phyloP scores from a whole-genome alignment of 495 filamentous ascomycete genomes.

The Lasiosphaeria miniovina region DNA sequence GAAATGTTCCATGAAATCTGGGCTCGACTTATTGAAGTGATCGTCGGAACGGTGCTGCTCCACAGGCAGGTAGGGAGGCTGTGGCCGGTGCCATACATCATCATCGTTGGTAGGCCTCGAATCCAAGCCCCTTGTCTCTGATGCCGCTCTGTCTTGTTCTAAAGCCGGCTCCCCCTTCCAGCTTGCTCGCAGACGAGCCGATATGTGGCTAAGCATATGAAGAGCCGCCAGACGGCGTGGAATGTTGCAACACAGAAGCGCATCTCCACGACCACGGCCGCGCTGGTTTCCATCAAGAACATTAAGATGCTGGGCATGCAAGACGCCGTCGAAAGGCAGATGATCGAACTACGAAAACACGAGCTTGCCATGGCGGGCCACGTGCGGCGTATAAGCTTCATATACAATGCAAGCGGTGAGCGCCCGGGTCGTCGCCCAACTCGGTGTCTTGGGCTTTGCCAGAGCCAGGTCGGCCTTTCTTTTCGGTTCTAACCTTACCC shows the following conservation, averaged over 20 bases:
- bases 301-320: conserved; percentile 63
- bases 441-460: too few species aligned
- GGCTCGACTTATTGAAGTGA: conserved; percentile 57
- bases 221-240: conserved; percentile 48
- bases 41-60: conserved; percentile 57
- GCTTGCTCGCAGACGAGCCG: conserved; percentile 42
- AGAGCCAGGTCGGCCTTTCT: background rate
- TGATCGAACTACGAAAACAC: conserved; percentile 51
- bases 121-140: background rate
- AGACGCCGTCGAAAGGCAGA: conserved; percentile 32
- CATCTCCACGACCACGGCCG: conserved; percentile 48
- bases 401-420: conserved; percentile 44
- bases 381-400: conserved; percentile 47
- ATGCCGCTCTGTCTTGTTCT: background rate
- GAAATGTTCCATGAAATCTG: conserved; percentile 42
- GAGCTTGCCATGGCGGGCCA: conserved; percentile 55
- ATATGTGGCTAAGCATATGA: conserved; percentile 46
- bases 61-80: conserved; percentile 55
- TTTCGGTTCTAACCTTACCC: background rate
- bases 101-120: conserved; percentile 48
- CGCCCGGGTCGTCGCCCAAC: background rate
- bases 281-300: conserved; percentile 56
- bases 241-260: conserved; percentile 51
- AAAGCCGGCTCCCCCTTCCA: conserved; percentile 9
- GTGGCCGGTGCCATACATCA: conserved; percentile 53